phyloP scores from a whole-genome alignment of 495 filamentous ascomycete genomes.

The Xylaria longipes region DNA sequence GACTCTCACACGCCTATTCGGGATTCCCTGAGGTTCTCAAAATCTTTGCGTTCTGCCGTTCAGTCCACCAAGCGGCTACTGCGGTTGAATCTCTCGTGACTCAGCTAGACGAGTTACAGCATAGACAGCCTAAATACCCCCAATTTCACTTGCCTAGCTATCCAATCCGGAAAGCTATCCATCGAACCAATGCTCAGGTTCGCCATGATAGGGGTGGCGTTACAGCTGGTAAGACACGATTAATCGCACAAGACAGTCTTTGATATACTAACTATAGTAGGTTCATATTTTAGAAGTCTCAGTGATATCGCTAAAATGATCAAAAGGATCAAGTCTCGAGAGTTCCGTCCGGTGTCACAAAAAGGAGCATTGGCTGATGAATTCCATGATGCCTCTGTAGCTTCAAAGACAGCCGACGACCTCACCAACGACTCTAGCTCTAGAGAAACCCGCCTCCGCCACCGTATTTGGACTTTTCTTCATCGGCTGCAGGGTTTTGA shows the following conservation, averaged over 20 bases:
- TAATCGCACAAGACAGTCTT: conserved; percentile 34
- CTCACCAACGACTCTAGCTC: conserved; percentile 31
- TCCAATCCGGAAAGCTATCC: conserved; percentile 56
- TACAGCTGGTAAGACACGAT: conserved; percentile 35
- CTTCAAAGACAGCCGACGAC: conserved; percentile 36
- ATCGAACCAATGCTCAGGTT: conserved; percentile 62
- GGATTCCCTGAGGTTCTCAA: conserved; percentile 54
- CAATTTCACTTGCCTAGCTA: conserved; percentile 57
- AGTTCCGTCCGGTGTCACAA: conserved; percentile 36
- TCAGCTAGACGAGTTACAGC: conserved; percentile 56
- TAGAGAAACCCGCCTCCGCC: conserved; percentile 45
- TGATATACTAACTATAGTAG: conserved; percentile 25
- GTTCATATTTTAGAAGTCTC: conserved; percentile 59
- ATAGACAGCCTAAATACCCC: conserved; percentile 40
- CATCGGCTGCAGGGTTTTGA: conserved; percentile 65
- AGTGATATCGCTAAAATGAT: conserved; percentile 49
- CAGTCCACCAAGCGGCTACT: conserved; percentile 59
- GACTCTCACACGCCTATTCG: conserved; percentile 43
- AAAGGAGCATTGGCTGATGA: conserved; percentile 34
- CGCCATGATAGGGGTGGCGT: conserved; percentile 64
- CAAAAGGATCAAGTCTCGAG: conserved; percentile 35
- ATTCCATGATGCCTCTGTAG: conserved; percentile 30
- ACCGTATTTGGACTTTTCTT: conserved; percentile 53
- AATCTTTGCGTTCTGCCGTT: conserved; percentile 62
- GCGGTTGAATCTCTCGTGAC: conserved; percentile 50